Base-by-base conservation (phyloP, 2,329 filamentous ascomycete genomes). In the Cytospora piceicola region DNA sequence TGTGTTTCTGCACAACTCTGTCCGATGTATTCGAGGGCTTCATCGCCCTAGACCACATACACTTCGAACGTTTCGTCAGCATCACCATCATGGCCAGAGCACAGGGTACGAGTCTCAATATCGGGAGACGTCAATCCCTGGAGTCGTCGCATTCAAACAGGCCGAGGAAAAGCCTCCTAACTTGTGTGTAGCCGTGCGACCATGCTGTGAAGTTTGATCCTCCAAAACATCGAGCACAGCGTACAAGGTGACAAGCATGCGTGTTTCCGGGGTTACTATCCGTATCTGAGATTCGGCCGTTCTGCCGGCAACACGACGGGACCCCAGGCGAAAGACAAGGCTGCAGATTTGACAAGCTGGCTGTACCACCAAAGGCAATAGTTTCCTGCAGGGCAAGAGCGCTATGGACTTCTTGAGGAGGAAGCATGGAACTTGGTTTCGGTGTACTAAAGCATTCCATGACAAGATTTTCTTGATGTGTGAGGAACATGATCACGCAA, bases 311-410 rank as follows among this genome's bases (percentile, higher is more conserved):
- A 32, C 52, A 55, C 34, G 24, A 27, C 36, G 36, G 30, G 51
- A 32, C 34, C 34, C 32, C 46, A 49, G 14, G 46, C 46, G 46
- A 49, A 20, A 22, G 36, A 39, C 39, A 36, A 42, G 29, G 58
- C 36, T 51, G 58, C 57, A 57, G 30, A 53, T 56, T 24, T 56
- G 63, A 56, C 58, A 61, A 32, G 63, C 29, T 55, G 27, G 17
- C 39, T 49, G 63, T 57, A 51, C 22, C 29, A 61, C 51, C 4
- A 58, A 15, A 24, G 17, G 34, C 34, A 46, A 52, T 17, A 36
- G 34, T 32, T 29, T 30, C 39, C 30, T 32, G 1, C 7, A 22
- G 9, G n/a, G 2, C 5, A 4, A 32, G 54, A 22, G 14, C 32
- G 39, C 9, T 27, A 24, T n/a, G 3, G 8, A 2, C 20, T 57